Evolutionary conservation across 2,329 filamentous ascomycete species (phyloP).

Genomic region (Aspergillus pseudotamarii): DNA sequence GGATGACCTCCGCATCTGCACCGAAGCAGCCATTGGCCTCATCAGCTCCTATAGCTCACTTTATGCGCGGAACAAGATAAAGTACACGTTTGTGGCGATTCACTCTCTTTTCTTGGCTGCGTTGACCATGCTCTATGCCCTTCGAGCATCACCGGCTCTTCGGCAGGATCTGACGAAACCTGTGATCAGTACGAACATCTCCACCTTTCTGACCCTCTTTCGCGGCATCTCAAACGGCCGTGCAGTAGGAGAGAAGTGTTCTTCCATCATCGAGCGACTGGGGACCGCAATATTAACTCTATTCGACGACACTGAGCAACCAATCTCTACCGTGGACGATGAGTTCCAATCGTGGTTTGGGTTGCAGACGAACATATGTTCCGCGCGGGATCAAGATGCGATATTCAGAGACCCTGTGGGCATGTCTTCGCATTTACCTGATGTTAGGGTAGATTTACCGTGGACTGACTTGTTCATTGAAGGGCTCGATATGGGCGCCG

Average conservation of each 20-base stretch:
- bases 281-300: slow-evolving; percentile 22
- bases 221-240: slow-evolving; percentile 18
- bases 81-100: slow-evolving; percentile 31
- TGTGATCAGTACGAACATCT: slow-evolving; percentile 15
- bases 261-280: slow-evolving; percentile 20
- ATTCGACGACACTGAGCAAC: slow-evolving; percentile 15
- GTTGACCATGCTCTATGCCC: slow-evolving; percentile 31
- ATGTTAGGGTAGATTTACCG: slow-evolving; percentile 13
- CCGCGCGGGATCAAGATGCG: neutral
- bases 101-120: slow-evolving; percentile 32
- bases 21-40: slow-evolving; percentile 14
- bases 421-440: slow-evolving; percentile 11
- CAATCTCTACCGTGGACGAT: slow-evolving; percentile 19
- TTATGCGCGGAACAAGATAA: slow-evolving; percentile 31
- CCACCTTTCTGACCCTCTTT: slow-evolving; percentile 15
- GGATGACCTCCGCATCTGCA: slow-evolving; percentile 14
- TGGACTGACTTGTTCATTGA: slow-evolving; percentile 18
- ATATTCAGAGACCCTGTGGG: neutral
- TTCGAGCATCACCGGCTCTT: slow-evolving; percentile 24
- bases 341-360: slow-evolving; percentile 30
- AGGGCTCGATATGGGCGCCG: slow-evolving; percentile 14
- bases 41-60: slow-evolving; percentile 21
- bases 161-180: slow-evolving; percentile 15
- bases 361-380: slow-evolving; percentile 18
- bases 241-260: slow-evolving; percentile 21